Evolutionary conservation across 2,329 filamentous ascomycete genomes (phyloP), one percentile per base, ranked within the genome.

Genomic region (Ascochyta fabae): DNA sequence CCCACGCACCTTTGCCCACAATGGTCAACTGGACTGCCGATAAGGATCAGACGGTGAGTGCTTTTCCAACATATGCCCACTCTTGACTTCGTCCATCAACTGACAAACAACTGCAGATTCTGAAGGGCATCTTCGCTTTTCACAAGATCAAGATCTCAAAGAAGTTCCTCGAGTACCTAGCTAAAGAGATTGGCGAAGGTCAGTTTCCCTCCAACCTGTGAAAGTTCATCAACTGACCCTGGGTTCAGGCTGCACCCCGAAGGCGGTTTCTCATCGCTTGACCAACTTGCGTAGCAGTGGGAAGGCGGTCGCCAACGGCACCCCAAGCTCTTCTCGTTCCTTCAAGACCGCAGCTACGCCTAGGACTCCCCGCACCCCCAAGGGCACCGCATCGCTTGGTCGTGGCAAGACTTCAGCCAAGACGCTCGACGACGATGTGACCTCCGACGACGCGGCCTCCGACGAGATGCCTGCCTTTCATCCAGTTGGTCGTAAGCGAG

Each of bases 211-310:
- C 16, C 6, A 19, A 36, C 12, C 3, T 8, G 1, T 12, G 13
- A 8, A 12, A 39, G 19, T 22, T 12, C 10, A 23, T 24, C 22
- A 2, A 15, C 19, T 39, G 9, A 39, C 12, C 24, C 22, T 10
- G 10, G 16, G 36, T 13, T 6, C 39, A 70, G 67, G 53, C 1
- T 71, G 68, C 38, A 71, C 67, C 1, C 54, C 66, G 9, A 71
- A 70, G 39, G 67, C 68, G 4, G 64, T 70, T 4, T 53, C 48
- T 15, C 61, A 69, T 50, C 64, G 66, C 6, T 52, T 71, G 7
- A 52, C 33, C 35, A 68, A 65, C 51, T 48, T 69, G 6, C 63
- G 64, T 24, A 60, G 51, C 4, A 19, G 24, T 8, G 61, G 59
- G 26, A 50, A 47, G 27, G 13, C 10, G 4, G 23, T 24, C 4